A percentile compares a stretch with the other conserved stretches of the same genome.
phyloP scores from a whole-genome alignment of 805 yeast genomes.

The Lipomyces spencermartinsiae region DNA sequence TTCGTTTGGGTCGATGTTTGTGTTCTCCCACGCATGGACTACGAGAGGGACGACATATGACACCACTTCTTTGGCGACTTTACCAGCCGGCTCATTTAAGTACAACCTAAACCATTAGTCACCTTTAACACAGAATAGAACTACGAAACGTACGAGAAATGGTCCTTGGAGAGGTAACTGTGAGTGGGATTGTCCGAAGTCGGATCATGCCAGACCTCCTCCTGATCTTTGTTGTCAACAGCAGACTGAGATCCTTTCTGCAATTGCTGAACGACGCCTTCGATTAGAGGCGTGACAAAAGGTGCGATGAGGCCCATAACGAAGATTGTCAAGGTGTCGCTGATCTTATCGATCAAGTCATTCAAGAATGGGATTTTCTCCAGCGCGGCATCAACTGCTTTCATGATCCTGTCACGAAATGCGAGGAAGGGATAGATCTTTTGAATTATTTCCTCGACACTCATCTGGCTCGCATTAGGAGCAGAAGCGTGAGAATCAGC shows the following conservation, averaged over 20 bases:
- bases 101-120: slow-evolving; percentile 13
- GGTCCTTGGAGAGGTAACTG: slow-evolving; percentile 40
- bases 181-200: slow-evolving; percentile 38
- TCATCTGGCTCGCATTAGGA: slow-evolving; percentile 14
- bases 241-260: slow-evolving; percentile 34
- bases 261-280: slow-evolving; percentile 31
- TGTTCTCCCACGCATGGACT: slow-evolving; percentile 37
- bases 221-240: slow-evolving; percentile 39
- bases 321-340: slow-evolving; percentile 39
- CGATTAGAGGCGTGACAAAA: slow-evolving; percentile 37
- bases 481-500: slow-evolving; percentile 22
- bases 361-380: slow-evolving; percentile 38
- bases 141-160: slow-evolving; percentile 29
- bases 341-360: slow-evolving; percentile 35
- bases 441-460: slow-evolving; percentile 24
- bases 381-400: slow-evolving; percentile 25
- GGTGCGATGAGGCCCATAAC: slow-evolving; percentile 40
- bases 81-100: slow-evolving; percentile 40
- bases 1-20: slow-evolving; percentile 25
- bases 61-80: slow-evolving; percentile 35
- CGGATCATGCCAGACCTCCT: slow-evolving; percentile 40
- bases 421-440: slow-evolving; percentile 36
- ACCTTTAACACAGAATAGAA: background rate
- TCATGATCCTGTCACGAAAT: slow-evolving; percentile 31
- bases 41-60: slow-evolving; percentile 35